Evolutionary conservation across 306 rosid species (phyloP).

Genomic region (Dryas drummondii): DNA sequence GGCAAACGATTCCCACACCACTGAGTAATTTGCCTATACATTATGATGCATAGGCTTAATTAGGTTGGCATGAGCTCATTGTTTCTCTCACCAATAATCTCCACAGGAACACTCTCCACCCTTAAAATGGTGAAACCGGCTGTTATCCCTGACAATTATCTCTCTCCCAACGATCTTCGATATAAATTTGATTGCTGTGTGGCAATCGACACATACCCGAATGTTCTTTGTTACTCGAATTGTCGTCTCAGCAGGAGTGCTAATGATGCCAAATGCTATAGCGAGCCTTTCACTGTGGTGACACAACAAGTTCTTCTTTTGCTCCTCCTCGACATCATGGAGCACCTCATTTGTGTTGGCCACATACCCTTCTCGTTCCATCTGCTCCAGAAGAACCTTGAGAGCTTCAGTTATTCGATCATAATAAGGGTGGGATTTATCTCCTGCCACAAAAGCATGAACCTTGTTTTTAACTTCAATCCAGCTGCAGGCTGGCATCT

Average conservation of each 20-base stretch:
- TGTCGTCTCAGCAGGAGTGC: slow-evolving; percentile 70
- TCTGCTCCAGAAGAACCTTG: slow-evolving; percentile 60
- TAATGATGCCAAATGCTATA: slow-evolving; percentile 78
- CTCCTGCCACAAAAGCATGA: slow-evolving; percentile 78
- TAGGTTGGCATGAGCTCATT: neutral
- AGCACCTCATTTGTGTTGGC: slow-evolving; percentile 63
- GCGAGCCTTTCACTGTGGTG: slow-evolving; percentile 90
- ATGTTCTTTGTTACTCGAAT: slow-evolving; percentile 78
- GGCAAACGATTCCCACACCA: too few relatives aligned
- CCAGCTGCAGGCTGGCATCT: slow-evolving; percentile 93
- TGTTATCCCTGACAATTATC: slow-evolving; percentile 77
- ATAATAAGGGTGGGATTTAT: slow-evolving; percentile 67
- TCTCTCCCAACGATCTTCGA: slow-evolving; percentile 77
- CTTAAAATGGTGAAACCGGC: slow-evolving; percentile 83
- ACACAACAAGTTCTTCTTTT: slow-evolving; percentile 50
- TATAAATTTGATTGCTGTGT: slow-evolving; percentile 67
- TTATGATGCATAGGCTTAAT: neutral
- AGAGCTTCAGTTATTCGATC: slow-evolving; percentile 57
- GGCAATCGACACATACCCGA: slow-evolving; percentile 75
- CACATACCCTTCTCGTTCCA: slow-evolving; percentile 73
- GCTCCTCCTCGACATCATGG: slow-evolving; percentile 80
- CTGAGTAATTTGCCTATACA: too few relatives aligned
- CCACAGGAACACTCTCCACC: slow-evolving; percentile 34
- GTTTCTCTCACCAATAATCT: slow-evolving; percentile 32
- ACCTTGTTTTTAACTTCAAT: slow-evolving; percentile 68